Evolutionary conservation across 2,329 filamentous ascomycete species (phyloP).

Genomic region (Fusarium torulosum): DNA sequence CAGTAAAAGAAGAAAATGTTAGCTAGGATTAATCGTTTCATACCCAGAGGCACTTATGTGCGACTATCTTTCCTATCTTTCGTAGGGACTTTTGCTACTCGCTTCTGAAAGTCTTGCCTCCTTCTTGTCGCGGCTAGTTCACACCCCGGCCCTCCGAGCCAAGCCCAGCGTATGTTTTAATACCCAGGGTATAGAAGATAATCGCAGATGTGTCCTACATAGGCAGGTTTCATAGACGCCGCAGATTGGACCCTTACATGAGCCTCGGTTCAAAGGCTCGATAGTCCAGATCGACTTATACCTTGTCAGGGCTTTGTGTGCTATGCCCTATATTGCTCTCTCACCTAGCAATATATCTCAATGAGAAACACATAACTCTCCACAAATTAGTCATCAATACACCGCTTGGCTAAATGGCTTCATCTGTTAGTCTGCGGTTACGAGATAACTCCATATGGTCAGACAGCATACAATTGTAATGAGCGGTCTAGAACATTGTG

Average conservation of each 20-base stretch:
- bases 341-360: background rate
- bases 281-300: background rate
- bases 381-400: conserved; percentile 20
- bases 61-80: background rate
- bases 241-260: background rate
- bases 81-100: conserved; percentile 24
- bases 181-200: conserved; percentile 15
- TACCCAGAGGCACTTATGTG: conserved; percentile 8
- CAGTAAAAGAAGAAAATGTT: background rate
- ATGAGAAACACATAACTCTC: conserved; percentile 1
- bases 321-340: conserved; percentile 24
- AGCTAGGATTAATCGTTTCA: background rate
- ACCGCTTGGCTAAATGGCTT: conserved; percentile 31
- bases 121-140: conserved; percentile 34
- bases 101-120: conserved; percentile 20
- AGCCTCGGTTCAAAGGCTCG: background rate
- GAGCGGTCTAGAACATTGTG: conserved; percentile 32
- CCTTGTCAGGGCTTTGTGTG: conserved; percentile 16
- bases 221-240: background rate
- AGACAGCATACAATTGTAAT: conserved; percentile 1
- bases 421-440: conserved; percentile 5
- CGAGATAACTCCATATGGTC: conserved; percentile 2
- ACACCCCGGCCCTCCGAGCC: conserved; percentile 15
- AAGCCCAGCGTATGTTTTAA: conserved; percentile 8
- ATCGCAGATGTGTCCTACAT: conserved; percentile 1